Conservation (phyloP, 176 grass and related monocot genomes). For the Puya raimondii region DNA sequence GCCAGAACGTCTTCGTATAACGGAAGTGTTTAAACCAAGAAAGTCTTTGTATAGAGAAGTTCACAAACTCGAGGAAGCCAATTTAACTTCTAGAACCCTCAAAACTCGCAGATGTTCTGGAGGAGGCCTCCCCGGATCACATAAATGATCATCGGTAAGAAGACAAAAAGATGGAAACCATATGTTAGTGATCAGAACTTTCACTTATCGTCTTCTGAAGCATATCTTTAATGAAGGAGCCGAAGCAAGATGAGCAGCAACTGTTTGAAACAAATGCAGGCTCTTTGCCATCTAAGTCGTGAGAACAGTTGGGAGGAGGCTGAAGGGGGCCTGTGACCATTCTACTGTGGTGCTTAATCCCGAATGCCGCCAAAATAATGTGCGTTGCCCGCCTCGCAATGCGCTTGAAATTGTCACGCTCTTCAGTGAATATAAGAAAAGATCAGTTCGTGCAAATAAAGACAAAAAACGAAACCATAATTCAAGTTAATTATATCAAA, state of each 20-base stretch:
- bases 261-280: slow-evolving; percentile 21
- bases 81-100: no score
- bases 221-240: slow-evolving; percentile 34
- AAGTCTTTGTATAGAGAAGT: no score
- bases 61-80: no score
- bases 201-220: slow-evolving; percentile 25
- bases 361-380: slow-evolving; percentile 31
- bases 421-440: slow-evolving; percentile 37
- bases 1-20: no score
- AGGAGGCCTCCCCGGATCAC: no score
- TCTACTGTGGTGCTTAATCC: slow-evolving; percentile 37
- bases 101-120: no score
- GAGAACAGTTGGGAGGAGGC: slow-evolving; percentile 22
- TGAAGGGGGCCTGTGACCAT: slow-evolving; percentile 26
- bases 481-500: not conserved
- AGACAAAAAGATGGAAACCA: no score
- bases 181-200: slow-evolving; percentile 7
- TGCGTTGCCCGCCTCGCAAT: slow-evolving; percentile 31
- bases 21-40: no score
- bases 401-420: slow-evolving; percentile 14
- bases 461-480: not conserved
- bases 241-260: slow-evolving; percentile 43
- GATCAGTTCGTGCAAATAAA: slow-evolving; percentile 21
- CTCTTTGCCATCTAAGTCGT: slow-evolving; percentile 14
- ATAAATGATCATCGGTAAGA: no score